Evolutionary conservation across 352 stramenopile species (phyloP).

Genomic region (Phytopythium chamaehyphon): DNA sequence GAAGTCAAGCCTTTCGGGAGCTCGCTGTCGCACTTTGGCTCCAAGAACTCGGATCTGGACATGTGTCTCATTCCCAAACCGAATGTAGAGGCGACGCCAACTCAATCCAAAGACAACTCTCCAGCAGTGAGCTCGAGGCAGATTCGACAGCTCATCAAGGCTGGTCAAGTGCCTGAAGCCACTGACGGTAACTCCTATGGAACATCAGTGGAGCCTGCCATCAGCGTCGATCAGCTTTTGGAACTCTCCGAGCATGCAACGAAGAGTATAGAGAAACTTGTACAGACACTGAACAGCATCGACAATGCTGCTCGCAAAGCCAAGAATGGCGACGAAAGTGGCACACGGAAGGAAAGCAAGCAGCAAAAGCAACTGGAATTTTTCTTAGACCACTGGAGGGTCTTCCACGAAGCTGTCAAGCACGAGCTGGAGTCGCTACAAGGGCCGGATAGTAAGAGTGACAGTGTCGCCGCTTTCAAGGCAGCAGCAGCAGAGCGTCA

Average conservation of each 20-base stretch:
- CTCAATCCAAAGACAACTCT: not conserved
- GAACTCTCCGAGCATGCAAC: constrained; percentile 37
- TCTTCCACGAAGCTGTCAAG: constrained; percentile 29
- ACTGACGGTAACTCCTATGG: constrained; percentile 3
- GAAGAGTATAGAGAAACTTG: constrained; percentile 51
- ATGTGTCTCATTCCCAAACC: constrained; percentile 53
- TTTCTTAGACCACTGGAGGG: constrained; percentile 32
- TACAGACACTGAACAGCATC: constrained; percentile 27
- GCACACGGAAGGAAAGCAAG: constrained; percentile 22
- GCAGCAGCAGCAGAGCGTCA: constrained; percentile 8
- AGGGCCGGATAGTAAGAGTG: constrained; percentile 5
- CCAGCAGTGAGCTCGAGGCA: constrained; percentile 30
- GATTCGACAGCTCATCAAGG: constrained; percentile 38
- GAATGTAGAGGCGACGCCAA: not conserved
- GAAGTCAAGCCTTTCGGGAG: constrained; percentile 69
- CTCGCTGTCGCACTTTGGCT: constrained; percentile 72
- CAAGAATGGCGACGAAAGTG: constrained; percentile 2
- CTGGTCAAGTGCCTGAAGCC: not conserved
- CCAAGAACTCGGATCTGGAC: constrained; percentile 68
- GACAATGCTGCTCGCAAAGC: constrained; percentile 22
- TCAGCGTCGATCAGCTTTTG: constrained; percentile 22
- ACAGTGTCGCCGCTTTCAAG: constrained; percentile 5
- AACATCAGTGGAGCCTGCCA: constrained; percentile 3
- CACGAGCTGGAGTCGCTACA: constrained; percentile 14
- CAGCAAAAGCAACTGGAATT: constrained; percentile 39